These are phyloP conservation scores for Bipolaris oryzae DNA, from an alignment of 2,329 filamentous ascomycete species.

Conservation along the genomic window DNA sequence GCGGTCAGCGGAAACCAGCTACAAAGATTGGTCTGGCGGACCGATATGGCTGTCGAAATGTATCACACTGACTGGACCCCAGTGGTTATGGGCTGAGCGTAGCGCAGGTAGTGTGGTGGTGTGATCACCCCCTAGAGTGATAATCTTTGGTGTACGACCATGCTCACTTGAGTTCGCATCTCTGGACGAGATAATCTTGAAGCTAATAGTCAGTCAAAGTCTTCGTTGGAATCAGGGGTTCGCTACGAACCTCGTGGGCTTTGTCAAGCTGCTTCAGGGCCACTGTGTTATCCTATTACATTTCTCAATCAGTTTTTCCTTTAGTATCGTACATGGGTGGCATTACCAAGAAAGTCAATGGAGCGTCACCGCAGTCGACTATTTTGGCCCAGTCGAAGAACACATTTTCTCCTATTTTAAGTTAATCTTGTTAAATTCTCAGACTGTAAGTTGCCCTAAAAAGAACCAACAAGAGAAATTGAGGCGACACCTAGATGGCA, in stretches of 20 bases:
- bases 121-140: constrained; percentile 62
- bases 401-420: constrained; percentile 46
- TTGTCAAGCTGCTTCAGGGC: constrained; percentile 60
- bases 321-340: background rate
- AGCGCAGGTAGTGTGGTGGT: constrained; percentile 61
- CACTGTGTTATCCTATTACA: constrained; percentile 58
- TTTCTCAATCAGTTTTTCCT: background rate
- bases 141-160: constrained; percentile 54
- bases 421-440: background rate
- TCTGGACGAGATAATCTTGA: constrained; percentile 54
- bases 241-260: constrained; percentile 54
- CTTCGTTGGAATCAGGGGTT: background rate
- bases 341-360: constrained; percentile 55
- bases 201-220: background rate
- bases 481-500: no score
- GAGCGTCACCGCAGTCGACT: constrained; percentile 62
- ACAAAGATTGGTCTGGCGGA: constrained; percentile 16
- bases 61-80: constrained; percentile 63
- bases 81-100: constrained; percentile 56
- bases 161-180: constrained; percentile 55
- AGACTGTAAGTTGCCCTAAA: background rate
- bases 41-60: constrained; percentile 63
- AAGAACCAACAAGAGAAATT: background rate
- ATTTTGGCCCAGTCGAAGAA: constrained; percentile 58
- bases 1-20: background rate